Evolutionary conservation across 768 basidiomycete species (phyloP).

Genomic region (Mycena rebaudengoi): DNA sequence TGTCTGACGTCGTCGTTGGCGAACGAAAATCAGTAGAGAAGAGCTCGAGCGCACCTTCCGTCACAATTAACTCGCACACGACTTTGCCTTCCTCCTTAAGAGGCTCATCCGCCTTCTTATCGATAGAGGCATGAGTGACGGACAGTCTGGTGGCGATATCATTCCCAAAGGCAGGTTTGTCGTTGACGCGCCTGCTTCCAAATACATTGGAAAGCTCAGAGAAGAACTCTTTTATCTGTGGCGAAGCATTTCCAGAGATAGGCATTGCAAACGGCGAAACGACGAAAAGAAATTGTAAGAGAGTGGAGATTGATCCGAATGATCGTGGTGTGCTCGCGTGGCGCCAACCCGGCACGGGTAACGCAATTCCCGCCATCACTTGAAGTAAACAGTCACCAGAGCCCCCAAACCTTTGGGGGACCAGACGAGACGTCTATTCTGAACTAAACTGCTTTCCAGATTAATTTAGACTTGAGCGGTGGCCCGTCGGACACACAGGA

Average conservation of each 20-base stretch:
- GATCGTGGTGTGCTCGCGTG: too few relatives aligned
- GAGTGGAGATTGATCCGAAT: too few relatives aligned
- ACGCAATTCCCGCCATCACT: too few relatives aligned
- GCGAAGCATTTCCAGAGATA: conserved; percentile 35
- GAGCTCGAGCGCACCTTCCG: conserved; percentile 46
- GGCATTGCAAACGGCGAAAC: background rate
- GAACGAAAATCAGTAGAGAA: background rate
- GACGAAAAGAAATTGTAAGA: background rate
- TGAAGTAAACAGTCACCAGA: too few relatives aligned
- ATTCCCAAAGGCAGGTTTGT: conserved; percentile 9
- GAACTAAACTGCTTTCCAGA: too few relatives aligned
- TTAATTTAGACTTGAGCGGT: too few relatives aligned
- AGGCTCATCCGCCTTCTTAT: conserved; percentile 54
- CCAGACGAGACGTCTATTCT: too few relatives aligned
- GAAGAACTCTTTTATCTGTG: conserved; percentile 30
- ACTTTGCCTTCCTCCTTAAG: conserved; percentile 53
- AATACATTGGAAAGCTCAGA: conserved; percentile 18
- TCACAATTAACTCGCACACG: conserved; percentile 52
- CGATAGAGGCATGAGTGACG: conserved; percentile 52
- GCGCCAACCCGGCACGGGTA: too few relatives aligned
- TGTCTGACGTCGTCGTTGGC: conserved; percentile 49
- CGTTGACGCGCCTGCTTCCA: background rate
- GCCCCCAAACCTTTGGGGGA: too few relatives aligned
- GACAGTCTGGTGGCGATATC: conserved; percentile 33
- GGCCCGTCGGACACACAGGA: too few relatives aligned